Conservation (phyloP, 1,284 basidiomycete genomes). For the Trichosporon coremiiforme region DNA sequence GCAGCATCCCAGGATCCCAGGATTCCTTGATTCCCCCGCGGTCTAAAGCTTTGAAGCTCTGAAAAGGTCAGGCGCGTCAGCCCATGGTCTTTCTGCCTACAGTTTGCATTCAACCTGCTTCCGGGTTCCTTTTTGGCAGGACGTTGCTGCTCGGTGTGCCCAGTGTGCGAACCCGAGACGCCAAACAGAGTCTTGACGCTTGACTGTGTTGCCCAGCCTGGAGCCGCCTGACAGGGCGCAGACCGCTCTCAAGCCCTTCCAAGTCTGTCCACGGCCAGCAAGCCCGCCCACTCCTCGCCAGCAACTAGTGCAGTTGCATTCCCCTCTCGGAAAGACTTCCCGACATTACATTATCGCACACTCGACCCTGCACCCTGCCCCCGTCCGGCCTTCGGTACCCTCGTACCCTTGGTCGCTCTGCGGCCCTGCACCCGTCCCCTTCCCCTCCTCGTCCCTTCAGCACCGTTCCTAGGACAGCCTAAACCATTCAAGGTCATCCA, state of each 20-base stretch:
- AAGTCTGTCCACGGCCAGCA: neutral
- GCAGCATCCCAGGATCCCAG: neutral
- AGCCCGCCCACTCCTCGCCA: neutral
- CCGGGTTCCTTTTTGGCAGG: too few species aligned
- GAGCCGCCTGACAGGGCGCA: neutral
- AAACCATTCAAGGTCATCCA: neutral
- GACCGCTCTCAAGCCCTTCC: neutral
- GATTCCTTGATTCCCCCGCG: neutral
- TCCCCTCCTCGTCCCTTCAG: neutral
- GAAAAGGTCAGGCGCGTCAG: conserved; percentile 1
- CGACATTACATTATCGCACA: conserved; percentile 18
- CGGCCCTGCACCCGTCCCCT: neutral
- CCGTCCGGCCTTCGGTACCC: neutral
- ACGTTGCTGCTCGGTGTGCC: too few species aligned
- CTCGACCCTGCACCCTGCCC: conserved; percentile 2
- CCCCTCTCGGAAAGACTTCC: conserved; percentile 18
- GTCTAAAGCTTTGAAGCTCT: too few species aligned
- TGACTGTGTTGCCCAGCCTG: neutral
- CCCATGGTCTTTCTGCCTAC: neutral
- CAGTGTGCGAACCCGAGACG: neutral
- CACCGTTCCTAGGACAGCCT: neutral
- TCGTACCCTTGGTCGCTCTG: neutral
- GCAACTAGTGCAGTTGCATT: neutral
- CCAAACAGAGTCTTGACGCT: neutral
- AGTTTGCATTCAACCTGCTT: neutral